phyloP scores from a whole-genome alignment of 2,329 filamentous ascomycete genomes.

The Graphium sp. region DNA sequence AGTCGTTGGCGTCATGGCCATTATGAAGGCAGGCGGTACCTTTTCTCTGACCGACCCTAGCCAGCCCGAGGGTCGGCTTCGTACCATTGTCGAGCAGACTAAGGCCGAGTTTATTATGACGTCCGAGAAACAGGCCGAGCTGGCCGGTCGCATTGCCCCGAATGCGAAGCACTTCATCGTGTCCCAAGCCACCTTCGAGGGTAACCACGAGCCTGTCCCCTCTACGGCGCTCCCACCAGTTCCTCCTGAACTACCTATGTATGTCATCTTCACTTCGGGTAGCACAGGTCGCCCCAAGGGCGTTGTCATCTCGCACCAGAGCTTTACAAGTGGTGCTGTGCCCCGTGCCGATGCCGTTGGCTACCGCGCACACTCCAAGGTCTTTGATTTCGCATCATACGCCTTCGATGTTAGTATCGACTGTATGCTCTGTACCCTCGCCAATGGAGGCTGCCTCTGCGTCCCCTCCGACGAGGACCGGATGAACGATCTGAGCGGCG shows the following conservation, averaged over 20 bases:
- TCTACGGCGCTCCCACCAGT: slow-evolving; percentile 14
- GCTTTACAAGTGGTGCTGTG: slow-evolving; percentile 26
- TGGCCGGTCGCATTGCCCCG: slow-evolving; percentile 19
- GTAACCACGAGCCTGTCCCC: too few species aligned
- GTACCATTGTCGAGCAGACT: slow-evolving; percentile 25
- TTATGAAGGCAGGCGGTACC: slow-evolving; percentile 30
- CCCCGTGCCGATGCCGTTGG: slow-evolving; percentile 23
- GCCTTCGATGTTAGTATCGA: slow-evolving; percentile 38
- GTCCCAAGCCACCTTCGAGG: too few species aligned
- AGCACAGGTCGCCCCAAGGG: slow-evolving; percentile 49
- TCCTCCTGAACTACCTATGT: slow-evolving; percentile 24
- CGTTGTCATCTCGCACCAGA: slow-evolving; percentile 32
- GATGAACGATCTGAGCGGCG: slow-evolving; percentile 30
- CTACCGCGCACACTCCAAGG: slow-evolving; percentile 21
- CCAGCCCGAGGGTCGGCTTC: slow-evolving; percentile 25
- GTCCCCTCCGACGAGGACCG: slow-evolving; percentile 36
- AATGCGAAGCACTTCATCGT: slow-evolving; percentile 12
- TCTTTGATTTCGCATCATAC: slow-evolving; percentile 32
- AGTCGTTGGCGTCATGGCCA: slow-evolving; percentile 22
- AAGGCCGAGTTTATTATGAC: slow-evolving; percentile 20
- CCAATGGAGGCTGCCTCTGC: slow-evolving; percentile 29
- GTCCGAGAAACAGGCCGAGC: slow-evolving; percentile 18
- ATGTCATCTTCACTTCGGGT: slow-evolving; percentile 49
- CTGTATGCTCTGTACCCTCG: slow-evolving; percentile 36
- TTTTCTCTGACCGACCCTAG: slow-evolving; percentile 29